Base-by-base conservation (phyloP, 768 basidiomycete genomes). In the Nidularia sp. region DNA sequence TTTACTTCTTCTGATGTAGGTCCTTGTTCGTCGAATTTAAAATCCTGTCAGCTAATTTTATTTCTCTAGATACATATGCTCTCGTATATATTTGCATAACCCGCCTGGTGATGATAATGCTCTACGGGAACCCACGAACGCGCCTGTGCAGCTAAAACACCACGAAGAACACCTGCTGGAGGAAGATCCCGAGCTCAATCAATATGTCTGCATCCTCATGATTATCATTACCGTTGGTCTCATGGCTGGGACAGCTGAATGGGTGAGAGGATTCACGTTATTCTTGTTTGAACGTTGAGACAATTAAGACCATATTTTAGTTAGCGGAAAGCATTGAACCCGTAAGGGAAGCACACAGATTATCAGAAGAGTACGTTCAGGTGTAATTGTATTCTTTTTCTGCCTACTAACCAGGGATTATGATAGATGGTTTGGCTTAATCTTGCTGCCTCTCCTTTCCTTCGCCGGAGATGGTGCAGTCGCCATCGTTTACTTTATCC, bases 161-260 rank as follows among this genome's bases (percentile, higher is more conserved):
- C 69, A 77, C 53, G 70, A 73, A 32, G 62, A 62, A 9, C 59
- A 65, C 1, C 57, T 76, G 8, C 62, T 67, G 8, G 48, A 57
- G 3, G 58, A 63, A 15, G 77, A 81, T 31, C 85, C 86, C 0
- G 74, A 81, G 54, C 73, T 84, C 22, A 86, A 82, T 57, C 84
- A 82, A 60, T 86, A 76, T 68, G 78, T 84, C 2, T 84, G 83
- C 59, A 68, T 87, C 10, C 58, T 65, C 4, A 69, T 85, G 52
- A 73, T 90, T 1, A 35, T 68, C 3, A 43, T 81, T 34, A 77
- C 77, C 33, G 77, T 89, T 41, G 80, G 63, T 7, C 62, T 89
- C 32, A 83, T 87, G 81, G 85, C 81, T 34, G 71, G 75, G 31
- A 89, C 88, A 4, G 85, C 84, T 15, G 85, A 87, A 75, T 88